phyloP scores from a whole-genome alignment of 2,329 filamentous ascomycete genomes.

The Paecilomyces formosus region DNA sequence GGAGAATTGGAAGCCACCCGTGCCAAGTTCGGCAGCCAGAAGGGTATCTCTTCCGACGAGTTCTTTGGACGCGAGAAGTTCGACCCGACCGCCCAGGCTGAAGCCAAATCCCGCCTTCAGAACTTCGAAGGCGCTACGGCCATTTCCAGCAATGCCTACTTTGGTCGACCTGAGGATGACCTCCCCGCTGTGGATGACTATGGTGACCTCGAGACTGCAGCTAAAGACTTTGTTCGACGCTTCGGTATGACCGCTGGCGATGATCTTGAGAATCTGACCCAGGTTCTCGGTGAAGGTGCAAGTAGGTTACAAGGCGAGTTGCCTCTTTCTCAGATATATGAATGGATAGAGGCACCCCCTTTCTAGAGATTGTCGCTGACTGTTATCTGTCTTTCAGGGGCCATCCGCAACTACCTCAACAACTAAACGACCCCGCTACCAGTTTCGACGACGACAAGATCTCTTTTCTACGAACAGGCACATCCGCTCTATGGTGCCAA shows the following conservation, averaged over 20 bases:
- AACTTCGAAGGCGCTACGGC: conserved; percentile 87
- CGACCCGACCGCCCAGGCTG: conserved; percentile 70
- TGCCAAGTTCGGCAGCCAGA: conserved; percentile 82
- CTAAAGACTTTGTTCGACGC: conserved; percentile 90
- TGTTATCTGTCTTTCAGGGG: conserved; percentile 20
- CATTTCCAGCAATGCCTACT: conserved; percentile 97
- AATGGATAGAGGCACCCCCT: background rate
- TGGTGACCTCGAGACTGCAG: conserved; percentile 83
- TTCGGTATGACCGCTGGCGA: conserved; percentile 95
- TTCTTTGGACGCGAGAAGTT: conserved; percentile 90
- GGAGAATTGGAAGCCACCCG: conserved; percentile 79
- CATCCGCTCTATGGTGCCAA: background rate
- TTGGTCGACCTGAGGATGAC: conserved; percentile 85
- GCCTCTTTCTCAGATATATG: background rate
- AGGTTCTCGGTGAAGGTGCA: conserved; percentile 77
- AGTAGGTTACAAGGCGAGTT: conserved; percentile 66
- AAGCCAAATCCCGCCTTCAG: conserved; percentile 80
- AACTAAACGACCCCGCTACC: conserved; percentile 25
- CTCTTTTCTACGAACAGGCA: background rate
- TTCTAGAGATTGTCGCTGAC: conserved; percentile 5
- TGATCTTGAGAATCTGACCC: conserved; percentile 83
- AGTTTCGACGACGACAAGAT: background rate
- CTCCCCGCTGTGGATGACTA: conserved; percentile 63
- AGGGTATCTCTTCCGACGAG: conserved; percentile 95
- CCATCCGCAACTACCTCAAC: conserved; percentile 44